phyloP scores from a whole-genome alignment of 2,329 filamentous ascomycete genomes.

The Paecilomyces sp. region DNA sequence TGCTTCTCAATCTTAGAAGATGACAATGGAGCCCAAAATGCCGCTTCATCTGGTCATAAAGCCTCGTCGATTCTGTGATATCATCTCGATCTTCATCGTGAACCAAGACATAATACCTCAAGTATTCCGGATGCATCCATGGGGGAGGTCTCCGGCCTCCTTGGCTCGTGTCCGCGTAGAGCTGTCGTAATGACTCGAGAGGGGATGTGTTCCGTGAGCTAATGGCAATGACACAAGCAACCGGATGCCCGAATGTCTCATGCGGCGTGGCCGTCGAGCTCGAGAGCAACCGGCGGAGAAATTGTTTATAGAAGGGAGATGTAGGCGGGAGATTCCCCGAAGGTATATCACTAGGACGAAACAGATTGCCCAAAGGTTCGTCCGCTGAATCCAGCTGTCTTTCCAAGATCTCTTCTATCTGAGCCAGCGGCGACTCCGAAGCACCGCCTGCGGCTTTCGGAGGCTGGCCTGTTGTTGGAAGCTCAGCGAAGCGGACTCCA shows the following conservation, averaged over 20 bases:
- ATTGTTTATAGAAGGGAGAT: conserved; percentile 78
- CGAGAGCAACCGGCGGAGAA: conserved; percentile 75
- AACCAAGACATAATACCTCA: conserved; percentile 92
- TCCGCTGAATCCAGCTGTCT: conserved; percentile 73
- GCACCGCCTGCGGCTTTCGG: conserved; percentile 31
- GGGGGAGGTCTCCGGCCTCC: conserved; percentile 66
- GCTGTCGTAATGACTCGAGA: conserved; percentile 74
- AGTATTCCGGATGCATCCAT: conserved; percentile 87
- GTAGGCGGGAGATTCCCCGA: conserved; percentile 34
- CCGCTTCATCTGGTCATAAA: conserved; percentile 99
- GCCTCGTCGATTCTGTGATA: conserved; percentile 75
- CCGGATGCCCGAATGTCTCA: conserved; percentile 90
- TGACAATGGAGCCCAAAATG: conserved; percentile 95
- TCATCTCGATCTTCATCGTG: conserved; percentile 96
- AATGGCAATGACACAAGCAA: conserved; percentile 89
- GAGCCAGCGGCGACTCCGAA: conserved; percentile 33
- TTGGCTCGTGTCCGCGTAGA: conserved; percentile 79
- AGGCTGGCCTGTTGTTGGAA: conserved; percentile 45
- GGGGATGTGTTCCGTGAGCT: conserved; percentile 79
- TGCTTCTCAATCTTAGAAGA: conserved; percentile 75
- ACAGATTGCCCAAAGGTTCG: conserved; percentile 32
- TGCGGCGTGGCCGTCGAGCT: conserved; percentile 71
- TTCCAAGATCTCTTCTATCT: conserved; percentile 75
- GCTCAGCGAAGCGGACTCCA: conserved; percentile 72
- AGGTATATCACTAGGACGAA: conserved; percentile 22